Conservation (phyloP, 2,329 filamentous ascomycete genomes). For the Botrytis tulipae region DNA sequence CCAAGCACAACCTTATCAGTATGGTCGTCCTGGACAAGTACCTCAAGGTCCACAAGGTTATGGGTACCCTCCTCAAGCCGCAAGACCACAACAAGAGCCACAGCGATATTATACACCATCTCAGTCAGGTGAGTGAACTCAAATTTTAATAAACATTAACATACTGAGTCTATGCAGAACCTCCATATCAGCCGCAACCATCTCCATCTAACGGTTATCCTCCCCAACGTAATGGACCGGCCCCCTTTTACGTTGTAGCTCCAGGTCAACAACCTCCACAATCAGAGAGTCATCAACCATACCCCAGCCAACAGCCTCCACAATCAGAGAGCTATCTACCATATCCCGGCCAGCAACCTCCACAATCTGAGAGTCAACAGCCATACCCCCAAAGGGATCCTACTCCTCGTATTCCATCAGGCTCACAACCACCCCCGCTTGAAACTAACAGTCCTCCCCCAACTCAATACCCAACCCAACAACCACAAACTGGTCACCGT, state of each 20-base stretch:
- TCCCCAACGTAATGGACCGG: constrained; percentile 52
- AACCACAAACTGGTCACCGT: constrained; percentile 48
- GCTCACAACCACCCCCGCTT: constrained; percentile 47
- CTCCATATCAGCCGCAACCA: constrained; percentile 49
- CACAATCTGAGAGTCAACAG: constrained; percentile 39
- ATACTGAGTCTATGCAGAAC: constrained; percentile 28
- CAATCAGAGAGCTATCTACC: constrained; percentile 43
- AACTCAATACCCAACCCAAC: constrained; percentile 48
- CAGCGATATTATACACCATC: constrained; percentile 68
- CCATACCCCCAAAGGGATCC: constrained; percentile 55
- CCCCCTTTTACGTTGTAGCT: constrained; percentile 63
- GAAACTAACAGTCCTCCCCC: constrained; percentile 53
- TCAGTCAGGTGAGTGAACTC: constrained; percentile 41
- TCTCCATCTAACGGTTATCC: constrained; percentile 56
- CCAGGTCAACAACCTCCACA: constrained; percentile 33
- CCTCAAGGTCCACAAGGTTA: constrained; percentile 35
- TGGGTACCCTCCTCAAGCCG: constrained; percentile 39
- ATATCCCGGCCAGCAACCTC: constrained; percentile 45
- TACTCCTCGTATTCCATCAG: constrained; percentile 50
- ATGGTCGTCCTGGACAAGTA: constrained; percentile 49
- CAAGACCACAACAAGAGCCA: constrained; percentile 54
- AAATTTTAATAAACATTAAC: background rate
- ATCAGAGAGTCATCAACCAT: constrained; percentile 43
- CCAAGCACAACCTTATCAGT: constrained; percentile 80
- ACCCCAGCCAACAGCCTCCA: constrained; percentile 44